These are phyloP conservation scores for Saturnispora galanensis DNA, from an alignment of 805 yeast species.

Conservation along the genomic window DNA sequence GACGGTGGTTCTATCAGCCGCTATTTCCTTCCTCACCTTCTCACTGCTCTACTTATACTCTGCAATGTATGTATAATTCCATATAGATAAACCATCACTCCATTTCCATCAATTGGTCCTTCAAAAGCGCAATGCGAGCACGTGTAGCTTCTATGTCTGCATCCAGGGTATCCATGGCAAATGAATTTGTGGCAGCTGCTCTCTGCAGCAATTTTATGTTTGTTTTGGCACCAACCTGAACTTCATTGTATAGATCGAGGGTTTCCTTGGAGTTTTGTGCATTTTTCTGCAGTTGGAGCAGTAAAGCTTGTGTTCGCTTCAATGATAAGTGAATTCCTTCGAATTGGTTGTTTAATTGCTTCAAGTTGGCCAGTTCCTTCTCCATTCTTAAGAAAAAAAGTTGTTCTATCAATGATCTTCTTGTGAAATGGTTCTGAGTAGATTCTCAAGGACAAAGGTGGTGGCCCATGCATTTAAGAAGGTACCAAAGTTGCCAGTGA, in stretches of 20 bases:
- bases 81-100: neutral
- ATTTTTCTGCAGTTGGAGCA: conserved; percentile 1
- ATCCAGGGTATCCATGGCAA: conserved; percentile 5
- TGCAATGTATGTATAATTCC: neutral
- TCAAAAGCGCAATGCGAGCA: neutral
- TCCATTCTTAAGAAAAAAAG: conserved; percentile 1
- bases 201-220: neutral
- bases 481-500: conserved; percentile 1
- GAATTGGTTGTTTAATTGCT: conserved; percentile 1
- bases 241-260: neutral
- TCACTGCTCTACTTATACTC: conserved; percentile 48
- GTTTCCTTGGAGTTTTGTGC: conserved; percentile 4
- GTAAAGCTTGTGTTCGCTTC: neutral
- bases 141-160: conserved; percentile 1
- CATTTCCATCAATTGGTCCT: neutral
- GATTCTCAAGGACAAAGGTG: neutral
- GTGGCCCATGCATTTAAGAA: neutral
- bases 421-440: neutral
- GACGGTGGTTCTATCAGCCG: conserved; percentile 85
- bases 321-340: neutral
- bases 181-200: neutral
- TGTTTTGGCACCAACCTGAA: conserved; percentile 3
- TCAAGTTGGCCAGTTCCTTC: conserved; percentile 3
- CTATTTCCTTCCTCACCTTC: conserved; percentile 75
- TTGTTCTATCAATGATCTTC: neutral